phyloP scores from a whole-genome alignment of 2,329 filamentous ascomycete species.

The Epichloe gansuensis region DNA sequence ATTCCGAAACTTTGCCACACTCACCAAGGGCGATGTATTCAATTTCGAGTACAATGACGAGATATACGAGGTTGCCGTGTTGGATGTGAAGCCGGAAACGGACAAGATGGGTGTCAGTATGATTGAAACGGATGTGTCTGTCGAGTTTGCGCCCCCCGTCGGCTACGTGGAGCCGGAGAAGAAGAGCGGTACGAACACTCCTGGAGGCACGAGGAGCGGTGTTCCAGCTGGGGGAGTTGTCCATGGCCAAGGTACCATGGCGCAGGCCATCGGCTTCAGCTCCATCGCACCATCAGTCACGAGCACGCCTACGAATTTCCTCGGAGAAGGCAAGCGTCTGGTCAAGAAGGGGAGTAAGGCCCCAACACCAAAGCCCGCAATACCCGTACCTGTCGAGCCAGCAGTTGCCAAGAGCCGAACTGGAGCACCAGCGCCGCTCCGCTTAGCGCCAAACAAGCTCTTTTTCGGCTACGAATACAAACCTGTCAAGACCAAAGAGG shows the following conservation, averaged over 20 bases:
- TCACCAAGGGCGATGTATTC: slow-evolving; percentile 90
- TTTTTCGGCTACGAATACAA: slow-evolving; percentile 96
- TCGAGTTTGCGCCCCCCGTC: slow-evolving; percentile 88
- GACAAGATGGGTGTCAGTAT: slow-evolving; percentile 82
- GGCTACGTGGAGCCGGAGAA: slow-evolving; percentile 84
- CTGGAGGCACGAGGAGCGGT: slow-evolving; percentile 51
- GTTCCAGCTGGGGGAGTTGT: slow-evolving; percentile 64
- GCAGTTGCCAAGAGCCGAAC: slow-evolving; percentile 32
- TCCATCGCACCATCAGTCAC: slow-evolving; percentile 71
- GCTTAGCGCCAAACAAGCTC: slow-evolving; percentile 75
- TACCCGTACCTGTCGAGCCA: slow-evolving; percentile 42
- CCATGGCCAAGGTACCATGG: slow-evolving; percentile 85
- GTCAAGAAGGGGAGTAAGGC: slow-evolving; percentile 69
- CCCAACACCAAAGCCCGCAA: slow-evolving; percentile 50
- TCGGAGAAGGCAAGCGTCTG: slow-evolving; percentile 69
- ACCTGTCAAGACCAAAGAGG: slow-evolving; percentile 67
- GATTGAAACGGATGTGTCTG: slow-evolving; percentile 89
- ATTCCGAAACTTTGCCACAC: slow-evolving; percentile 87
- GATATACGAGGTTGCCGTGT: slow-evolving; percentile 80
- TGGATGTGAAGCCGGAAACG: slow-evolving; percentile 81
- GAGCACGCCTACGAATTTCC: slow-evolving; percentile 64
- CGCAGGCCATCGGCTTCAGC: slow-evolving; percentile 92
- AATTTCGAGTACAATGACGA: slow-evolving; percentile 95
- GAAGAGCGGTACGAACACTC: slow-evolving; percentile 73
- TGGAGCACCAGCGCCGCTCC: slow-evolving; percentile 75